Conservation (phyloP, 2,329 filamentous ascomycete species). For the Fusarium pseudograminearum region DNA sequence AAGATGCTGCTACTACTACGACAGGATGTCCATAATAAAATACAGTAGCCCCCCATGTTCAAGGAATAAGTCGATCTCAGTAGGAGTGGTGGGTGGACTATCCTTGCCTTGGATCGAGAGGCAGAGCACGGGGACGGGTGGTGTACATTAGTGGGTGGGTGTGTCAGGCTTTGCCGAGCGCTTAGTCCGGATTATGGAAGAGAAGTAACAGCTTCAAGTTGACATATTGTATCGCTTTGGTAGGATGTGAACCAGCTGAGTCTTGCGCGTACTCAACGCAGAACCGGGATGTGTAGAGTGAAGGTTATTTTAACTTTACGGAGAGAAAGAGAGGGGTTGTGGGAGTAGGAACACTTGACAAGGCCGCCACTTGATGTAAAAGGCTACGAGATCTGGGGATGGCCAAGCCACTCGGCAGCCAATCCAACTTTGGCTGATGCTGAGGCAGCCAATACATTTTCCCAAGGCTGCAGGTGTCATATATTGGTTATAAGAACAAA, state of each 20-base stretch:
- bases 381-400: slow-evolving; percentile 40
- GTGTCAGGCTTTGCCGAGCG: slow-evolving; percentile 30
- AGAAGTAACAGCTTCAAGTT: slow-evolving; percentile 1
- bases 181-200: slow-evolving; percentile 29
- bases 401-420: slow-evolving; percentile 39
- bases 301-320: slow-evolving; percentile 28
- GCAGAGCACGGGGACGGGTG: slow-evolving; percentile 35
- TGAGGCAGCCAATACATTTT: slow-evolving; percentile 21
- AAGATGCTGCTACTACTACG: slow-evolving; percentile 36
- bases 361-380: slow-evolving; percentile 34
- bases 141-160: slow-evolving; percentile 32
- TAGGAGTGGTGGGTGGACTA: slow-evolving; percentile 34
- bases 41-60: slow-evolving; percentile 18
- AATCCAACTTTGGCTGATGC: slow-evolving; percentile 4
- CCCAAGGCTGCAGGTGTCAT: slow-evolving; percentile 16
- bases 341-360: slow-evolving; percentile 38
- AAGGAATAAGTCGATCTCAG: slow-evolving; percentile 44
- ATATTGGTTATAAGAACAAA: slow-evolving; percentile 7
- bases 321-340: slow-evolving; percentile 33
- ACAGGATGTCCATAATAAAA: neutral
- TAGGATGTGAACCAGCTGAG: slow-evolving; percentile 15
- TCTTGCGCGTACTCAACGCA: slow-evolving; percentile 6
- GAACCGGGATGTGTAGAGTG: slow-evolving; percentile 18
- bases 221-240: slow-evolving; percentile 24
- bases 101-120: slow-evolving; percentile 31